Percentiles rank a stretch among this genome's conserved stretches.
Evolutionary conservation across 257 asterid species (phyloP).

Genomic region (Salvia splendens): DNA sequence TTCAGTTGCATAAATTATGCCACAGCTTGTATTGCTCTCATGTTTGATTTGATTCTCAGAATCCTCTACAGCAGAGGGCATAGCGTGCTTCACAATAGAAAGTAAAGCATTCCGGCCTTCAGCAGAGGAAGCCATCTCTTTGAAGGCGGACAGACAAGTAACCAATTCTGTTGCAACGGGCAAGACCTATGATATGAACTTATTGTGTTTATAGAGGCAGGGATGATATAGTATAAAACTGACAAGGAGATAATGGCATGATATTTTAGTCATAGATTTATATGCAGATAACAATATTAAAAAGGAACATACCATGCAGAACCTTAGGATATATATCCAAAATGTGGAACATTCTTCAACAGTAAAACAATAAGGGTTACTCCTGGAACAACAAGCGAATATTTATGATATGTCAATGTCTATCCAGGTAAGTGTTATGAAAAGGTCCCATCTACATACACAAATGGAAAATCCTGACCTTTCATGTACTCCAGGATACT

Average conservation of each 20-base stretch:
- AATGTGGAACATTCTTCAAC: constrained; percentile 55
- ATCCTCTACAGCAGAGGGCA: constrained; percentile 48
- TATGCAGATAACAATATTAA: constrained; percentile 18
- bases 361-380: constrained; percentile 45
- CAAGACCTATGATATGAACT: constrained; percentile 54
- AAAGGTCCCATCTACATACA: constrained; percentile 24
- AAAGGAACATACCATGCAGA: constrained; percentile 56
- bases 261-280: background rate
- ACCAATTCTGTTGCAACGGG: constrained; percentile 78
- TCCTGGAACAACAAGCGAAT: constrained; percentile 48
- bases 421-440: constrained; percentile 18
- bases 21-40: constrained; percentile 45
- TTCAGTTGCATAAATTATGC: constrained; percentile 43
- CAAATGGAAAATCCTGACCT: constrained; percentile 49
- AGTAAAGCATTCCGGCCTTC: constrained; percentile 68
- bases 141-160: constrained; percentile 45
- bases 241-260: constrained; percentile 21
- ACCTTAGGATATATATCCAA: constrained; percentile 56
- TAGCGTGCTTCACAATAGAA: constrained; percentile 43
- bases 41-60: constrained; percentile 44
- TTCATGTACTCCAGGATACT: constrained; percentile 46
- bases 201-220: constrained; percentile 5
- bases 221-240: background rate
- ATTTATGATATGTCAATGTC: constrained; percentile 15
- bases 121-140: constrained; percentile 59